These are phyloP conservation scores for Leccinum subtestaceum DNA, from an alignment of 768 basidiomycete species.

Conservation along the genomic window DNA sequence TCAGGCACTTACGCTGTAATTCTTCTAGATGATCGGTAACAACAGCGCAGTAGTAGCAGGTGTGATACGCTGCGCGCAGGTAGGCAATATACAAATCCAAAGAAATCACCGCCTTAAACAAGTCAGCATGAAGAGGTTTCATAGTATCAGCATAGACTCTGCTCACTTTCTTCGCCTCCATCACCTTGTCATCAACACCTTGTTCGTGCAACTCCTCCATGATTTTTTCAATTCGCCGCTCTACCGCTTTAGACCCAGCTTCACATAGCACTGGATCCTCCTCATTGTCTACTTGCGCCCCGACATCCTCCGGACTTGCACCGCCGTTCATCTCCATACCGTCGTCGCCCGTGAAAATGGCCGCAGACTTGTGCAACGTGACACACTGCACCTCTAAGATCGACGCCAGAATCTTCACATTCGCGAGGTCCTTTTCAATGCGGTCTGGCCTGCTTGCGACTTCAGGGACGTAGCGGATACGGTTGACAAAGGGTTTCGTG, in stretches of 20 bases:
- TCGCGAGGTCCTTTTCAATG: slow-evolving; percentile 76
- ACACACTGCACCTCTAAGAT: slow-evolving; percentile 72
- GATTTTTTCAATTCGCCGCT: slow-evolving; percentile 76
- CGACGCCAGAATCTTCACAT: slow-evolving; percentile 66
- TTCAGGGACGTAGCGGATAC: slow-evolving; percentile 78
- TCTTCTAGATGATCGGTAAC: slow-evolving; percentile 93
- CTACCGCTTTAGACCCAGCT: slow-evolving; percentile 74
- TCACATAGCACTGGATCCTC: slow-evolving; percentile 56
- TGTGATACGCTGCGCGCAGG: slow-evolving; percentile 86
- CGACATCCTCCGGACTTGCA: slow-evolving; percentile 31
- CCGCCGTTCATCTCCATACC: slow-evolving; percentile 29
- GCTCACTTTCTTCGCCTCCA: slow-evolving; percentile 70
- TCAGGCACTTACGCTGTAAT: slow-evolving; percentile 90
- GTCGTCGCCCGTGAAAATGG: slow-evolving; percentile 18
- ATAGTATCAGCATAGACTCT: slow-evolving; percentile 10
- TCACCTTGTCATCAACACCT: slow-evolving; percentile 62
- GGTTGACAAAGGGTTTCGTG: slow-evolving; percentile 71
- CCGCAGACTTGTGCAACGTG: slow-evolving; percentile 43
- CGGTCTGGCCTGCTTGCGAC: slow-evolving; percentile 78
- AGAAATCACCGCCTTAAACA: slow-evolving; percentile 64
- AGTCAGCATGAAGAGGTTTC: slow-evolving; percentile 23
- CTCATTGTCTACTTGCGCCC: slow-evolving; percentile 36
- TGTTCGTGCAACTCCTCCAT: slow-evolving; percentile 68
- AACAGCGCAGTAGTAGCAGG: slow-evolving; percentile 97
- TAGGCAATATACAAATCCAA: slow-evolving; percentile 94